These are phyloP conservation scores for Coemansia sp. DNA, from an alignment of 192 early-diverging fungal species.

Conservation along the genomic window DNA sequence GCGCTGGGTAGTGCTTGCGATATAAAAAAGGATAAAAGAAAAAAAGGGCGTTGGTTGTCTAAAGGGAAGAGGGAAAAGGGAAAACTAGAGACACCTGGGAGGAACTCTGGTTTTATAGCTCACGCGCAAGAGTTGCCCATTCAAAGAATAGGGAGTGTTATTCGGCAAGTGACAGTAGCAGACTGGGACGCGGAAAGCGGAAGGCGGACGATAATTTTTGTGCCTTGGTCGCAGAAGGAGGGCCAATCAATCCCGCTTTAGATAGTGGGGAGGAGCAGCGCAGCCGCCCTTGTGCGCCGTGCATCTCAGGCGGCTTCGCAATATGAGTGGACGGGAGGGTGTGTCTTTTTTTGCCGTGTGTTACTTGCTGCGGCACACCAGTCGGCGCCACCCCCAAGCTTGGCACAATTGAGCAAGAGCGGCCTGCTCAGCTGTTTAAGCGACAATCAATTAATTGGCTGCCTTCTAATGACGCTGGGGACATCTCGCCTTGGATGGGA, in stretches of 20 bases:
- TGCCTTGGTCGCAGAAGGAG: too few species aligned
- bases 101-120: slow-evolving; percentile 2
- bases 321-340: neutral
- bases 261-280: neutral
- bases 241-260: neutral
- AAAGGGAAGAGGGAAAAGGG: neutral
- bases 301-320: neutral
- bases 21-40: neutral
- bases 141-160: too few species aligned
- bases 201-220: neutral
- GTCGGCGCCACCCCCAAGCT: too few species aligned
- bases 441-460: too few species aligned
- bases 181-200: slow-evolving; percentile 8
- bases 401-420: too few species aligned
- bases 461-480: too few species aligned
- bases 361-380: too few species aligned
- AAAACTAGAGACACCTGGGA: neutral
- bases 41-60: slow-evolving; percentile 1
- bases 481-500: too few species aligned
- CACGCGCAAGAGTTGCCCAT: neutral
- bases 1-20: too few species aligned
- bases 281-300: neutral
- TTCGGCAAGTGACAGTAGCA: too few species aligned
- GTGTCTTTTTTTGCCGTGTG: too few species aligned
- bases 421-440: too few species aligned